Base-by-base conservation (phyloP, 2,329 filamentous ascomycete genomes). In the Parafenestella ontariensis region DNA sequence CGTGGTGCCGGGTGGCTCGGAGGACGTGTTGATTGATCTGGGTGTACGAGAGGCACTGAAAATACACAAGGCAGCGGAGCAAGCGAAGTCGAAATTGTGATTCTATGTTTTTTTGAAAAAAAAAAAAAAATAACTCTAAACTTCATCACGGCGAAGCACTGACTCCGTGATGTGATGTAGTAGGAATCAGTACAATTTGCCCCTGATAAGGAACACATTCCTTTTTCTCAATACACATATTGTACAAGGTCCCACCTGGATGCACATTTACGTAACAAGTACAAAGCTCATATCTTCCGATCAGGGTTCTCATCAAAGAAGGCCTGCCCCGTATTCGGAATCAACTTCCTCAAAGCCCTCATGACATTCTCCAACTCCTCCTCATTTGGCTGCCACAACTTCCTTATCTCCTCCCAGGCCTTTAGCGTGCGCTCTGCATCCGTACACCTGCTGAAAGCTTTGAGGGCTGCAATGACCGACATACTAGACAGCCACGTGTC, bases 381-480 rank as follows among this genome's bases (percentile, higher is more conserved):
- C n/a, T 62, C 64, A 33, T 58, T 68, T 0, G 75, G 71, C 7
- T 70, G 49, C 80, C 80, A 82, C 24, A 70, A 42, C 9, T 41
- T 54, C 42, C 70, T 61, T 1, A 81, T 72, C 57, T 81, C 74
- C 28, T 78, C 69, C 80, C 80, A 92, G 3, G 85, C 82, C 37
- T 81, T 76, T 54, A 86, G 56, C 42, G 88, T 80, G 28, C 79
- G 76, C 10, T 83, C 78, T 20, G 73, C 71, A 1, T 81, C 77
- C n/a, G 80, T 79, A 66, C 85, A 88, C 58, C 81, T 84, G 55
- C 82, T 80, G 70, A 90, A 90, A 3, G 90, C 89, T 48, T 60
- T 70, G 6, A 77, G 65, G n/a, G 72, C 72, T 0, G 68, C 69
- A 1, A 72, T 54, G 6, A 69, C 64, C 1, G 58, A 55, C 39